Conservation (phyloP, 345 rosid species). For the Orychophragmus violaceus region DNA sequence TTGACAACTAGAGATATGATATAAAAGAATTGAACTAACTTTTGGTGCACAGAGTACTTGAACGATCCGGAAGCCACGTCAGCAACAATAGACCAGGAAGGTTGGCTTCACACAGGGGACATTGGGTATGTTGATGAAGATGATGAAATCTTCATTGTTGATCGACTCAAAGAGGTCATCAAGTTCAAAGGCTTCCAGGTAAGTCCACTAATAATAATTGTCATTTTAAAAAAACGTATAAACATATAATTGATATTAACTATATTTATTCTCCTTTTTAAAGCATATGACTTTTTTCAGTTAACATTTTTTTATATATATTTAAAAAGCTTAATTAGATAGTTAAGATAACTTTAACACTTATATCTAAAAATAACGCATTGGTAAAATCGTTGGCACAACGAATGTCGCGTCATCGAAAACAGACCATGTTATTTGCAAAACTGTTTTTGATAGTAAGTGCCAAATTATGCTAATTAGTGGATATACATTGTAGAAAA, state of each 20-base stretch:
- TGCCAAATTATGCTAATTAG: too few relatives aligned
- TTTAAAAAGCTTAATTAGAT: too few relatives aligned
- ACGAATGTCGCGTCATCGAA: background rate
- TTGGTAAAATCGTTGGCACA: background rate
- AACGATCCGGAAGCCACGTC: slow-evolving; percentile 65
- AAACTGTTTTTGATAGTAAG: background rate
- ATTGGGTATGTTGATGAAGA: slow-evolving; percentile 84
- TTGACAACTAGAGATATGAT: background rate
- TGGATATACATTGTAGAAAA: too few relatives aligned
- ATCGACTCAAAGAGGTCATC: slow-evolving; percentile 83
- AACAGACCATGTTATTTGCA: background rate
- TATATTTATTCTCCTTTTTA: too few relatives aligned
- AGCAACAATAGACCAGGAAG: slow-evolving; percentile 62
- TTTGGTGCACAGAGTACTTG: slow-evolving; percentile 49
- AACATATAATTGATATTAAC: background rate
- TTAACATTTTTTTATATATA: too few relatives aligned
- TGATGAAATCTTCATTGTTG: slow-evolving; percentile 75
- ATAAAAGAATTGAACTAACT: background rate
- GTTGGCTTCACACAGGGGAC: slow-evolving; percentile 95
- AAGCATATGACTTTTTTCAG: background rate
- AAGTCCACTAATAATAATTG: background rate
- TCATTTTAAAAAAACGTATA: background rate
- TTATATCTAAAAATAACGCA: background rate
- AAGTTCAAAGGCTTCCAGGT: slow-evolving; percentile 93
- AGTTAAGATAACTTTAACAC: background rate